Evolutionary conservation across 306 rosid species (phyloP).

Genomic region (Trifolium subterraneum): DNA sequence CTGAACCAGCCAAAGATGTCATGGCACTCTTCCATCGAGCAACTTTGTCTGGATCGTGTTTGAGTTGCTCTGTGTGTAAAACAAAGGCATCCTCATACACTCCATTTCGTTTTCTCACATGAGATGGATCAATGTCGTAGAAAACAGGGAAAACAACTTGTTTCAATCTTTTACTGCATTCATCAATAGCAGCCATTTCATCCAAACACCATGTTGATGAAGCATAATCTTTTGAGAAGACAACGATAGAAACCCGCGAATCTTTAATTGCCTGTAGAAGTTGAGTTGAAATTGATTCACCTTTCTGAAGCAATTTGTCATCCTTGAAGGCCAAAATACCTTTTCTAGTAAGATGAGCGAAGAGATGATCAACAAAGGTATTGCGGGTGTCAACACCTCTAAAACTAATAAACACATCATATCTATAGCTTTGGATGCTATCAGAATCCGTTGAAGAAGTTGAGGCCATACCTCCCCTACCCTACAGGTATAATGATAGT

Average conservation of each 20-base stretch:
- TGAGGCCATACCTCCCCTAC: neutral
- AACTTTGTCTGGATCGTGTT: neutral
- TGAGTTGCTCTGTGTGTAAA: neutral
- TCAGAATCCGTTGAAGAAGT: neutral
- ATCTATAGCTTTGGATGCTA: neutral
- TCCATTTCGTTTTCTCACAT: neutral
- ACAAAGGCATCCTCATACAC: neutral
- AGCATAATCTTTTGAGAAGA: neutral
- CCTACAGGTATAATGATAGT: neutral
- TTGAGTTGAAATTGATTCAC: too few relatives aligned
- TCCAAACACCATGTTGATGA: constrained; percentile 8
- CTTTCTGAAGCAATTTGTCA: too few relatives aligned
- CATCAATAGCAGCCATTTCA: constrained; percentile 22
- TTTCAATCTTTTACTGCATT: neutral
- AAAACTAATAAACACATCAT: neutral
- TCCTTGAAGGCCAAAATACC: too few relatives aligned
- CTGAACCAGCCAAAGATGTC: neutral
- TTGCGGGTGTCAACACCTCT: neutral
- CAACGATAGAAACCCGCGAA: constrained; percentile 1
- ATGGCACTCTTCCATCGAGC: constrained; percentile 7
- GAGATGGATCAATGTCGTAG: neutral
- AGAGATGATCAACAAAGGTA: too few relatives aligned
- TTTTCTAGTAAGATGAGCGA: too few relatives aligned
- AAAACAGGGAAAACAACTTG: constrained; percentile 14
- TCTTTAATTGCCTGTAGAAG: neutral